Evolutionary conservation across 306 rosid genomes (phyloP), one percentile per base, ranked within the genome.

Genomic region (Begonia fuchsioides): DNA sequence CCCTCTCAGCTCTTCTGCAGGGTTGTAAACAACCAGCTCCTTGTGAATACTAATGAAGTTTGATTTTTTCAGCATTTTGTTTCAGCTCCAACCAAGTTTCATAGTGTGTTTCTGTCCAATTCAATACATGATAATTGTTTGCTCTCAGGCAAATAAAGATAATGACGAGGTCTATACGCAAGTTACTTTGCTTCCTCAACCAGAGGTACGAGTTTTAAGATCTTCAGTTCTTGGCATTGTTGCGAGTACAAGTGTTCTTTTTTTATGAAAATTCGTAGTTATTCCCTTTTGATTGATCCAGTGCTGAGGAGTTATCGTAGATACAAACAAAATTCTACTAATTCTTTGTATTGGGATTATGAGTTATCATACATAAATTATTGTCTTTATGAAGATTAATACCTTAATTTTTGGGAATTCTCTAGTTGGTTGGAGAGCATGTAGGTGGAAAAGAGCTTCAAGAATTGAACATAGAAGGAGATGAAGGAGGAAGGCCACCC

Each of bases 81-180:
- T 15, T 46, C n/a, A n/a, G n/a, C 35, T 26, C 8, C 7, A 26
- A 26, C 35, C 35, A 26, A 26, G 35, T 26, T 26, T 2, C 35
- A 26, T n/a, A n/a, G 35, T 26, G 35, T 26, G 35, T 26, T 26
- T 26, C 35, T 26, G 35, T 26, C 35, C 7, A 26, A 41, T 10
- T n/a, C 1, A 10, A 13, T 10, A n/a, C 14, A 41, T 41, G 14
- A 41, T 41, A 10, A 41, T 41, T 41, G 45, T 41, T 41, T n/a
- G 14, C 45, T 11, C 45, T 10, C 77, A 88, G 96, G 95, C 95
- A 26, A 88, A 88, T 58, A 83, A 83, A 81, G 96, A 81, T 78
- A 83, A 83, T 76, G 96, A 88, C 70, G 96, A 83, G 80, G 93
- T 88, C 72, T 88, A 83, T 47, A 83, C 94, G 15, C 83, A 83